Conservation (phyloP, 352 stramenopile species). For the Phytophthora pistaciae region DNA sequence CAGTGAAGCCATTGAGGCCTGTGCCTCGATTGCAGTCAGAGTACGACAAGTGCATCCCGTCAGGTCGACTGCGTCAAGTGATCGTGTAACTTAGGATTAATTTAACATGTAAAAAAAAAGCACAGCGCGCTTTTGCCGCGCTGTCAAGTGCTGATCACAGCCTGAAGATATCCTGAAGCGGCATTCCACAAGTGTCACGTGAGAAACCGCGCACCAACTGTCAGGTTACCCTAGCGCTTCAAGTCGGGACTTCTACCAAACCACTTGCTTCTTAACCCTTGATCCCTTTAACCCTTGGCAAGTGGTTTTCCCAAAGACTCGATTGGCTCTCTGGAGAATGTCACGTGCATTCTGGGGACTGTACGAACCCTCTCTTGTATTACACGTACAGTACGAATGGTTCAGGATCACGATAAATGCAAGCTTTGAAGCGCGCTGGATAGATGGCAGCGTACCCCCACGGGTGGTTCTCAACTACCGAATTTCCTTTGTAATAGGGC, state of each 20-base stretch:
- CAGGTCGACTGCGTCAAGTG: too few species aligned
- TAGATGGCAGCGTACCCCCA: background rate
- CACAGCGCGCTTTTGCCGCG: too few species aligned
- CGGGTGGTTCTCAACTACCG: background rate
- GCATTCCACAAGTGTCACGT: background rate
- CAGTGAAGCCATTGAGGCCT: too few species aligned
- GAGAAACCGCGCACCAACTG: background rate
- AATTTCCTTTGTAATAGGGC: too few species aligned
- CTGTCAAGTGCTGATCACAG: too few species aligned
- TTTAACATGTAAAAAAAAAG: too few species aligned
- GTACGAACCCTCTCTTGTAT: background rate
- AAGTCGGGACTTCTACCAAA: constrained; percentile 1
- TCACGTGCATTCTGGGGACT: background rate
- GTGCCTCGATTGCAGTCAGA: too few species aligned
- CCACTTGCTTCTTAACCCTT: background rate
- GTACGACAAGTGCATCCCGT: too few species aligned
- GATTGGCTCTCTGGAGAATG: background rate
- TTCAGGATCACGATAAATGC: background rate
- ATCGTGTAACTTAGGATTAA: too few species aligned
- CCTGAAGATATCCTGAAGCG: background rate
- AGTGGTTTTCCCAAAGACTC: background rate
- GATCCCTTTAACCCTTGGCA: background rate
- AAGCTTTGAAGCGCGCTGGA: background rate
- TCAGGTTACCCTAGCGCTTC: background rate
- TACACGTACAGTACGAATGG: background rate